These are phyloP conservation scores for Cryptosporidium sp. DNA, from an alignment of 169 alveolate genomes.

Conservation along the genomic window DNA sequence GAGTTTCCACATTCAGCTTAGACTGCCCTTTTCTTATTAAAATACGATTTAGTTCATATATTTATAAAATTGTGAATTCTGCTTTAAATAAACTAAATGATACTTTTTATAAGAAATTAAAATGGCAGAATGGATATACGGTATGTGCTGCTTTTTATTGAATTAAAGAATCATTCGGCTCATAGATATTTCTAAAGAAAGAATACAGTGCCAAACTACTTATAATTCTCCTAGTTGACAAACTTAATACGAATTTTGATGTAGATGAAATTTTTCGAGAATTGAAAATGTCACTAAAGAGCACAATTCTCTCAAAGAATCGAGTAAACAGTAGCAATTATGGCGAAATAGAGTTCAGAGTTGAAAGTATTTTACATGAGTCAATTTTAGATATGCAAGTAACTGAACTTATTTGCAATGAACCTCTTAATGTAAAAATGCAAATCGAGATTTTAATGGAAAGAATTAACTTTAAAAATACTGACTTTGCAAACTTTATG, in stretches of 20 bases:
- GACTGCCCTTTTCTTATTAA: not conserved
- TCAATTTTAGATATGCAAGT: not conserved
- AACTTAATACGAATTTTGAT: not conserved
- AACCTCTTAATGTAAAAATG: not conserved
- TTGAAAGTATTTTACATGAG: not conserved
- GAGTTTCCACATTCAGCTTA: not conserved
- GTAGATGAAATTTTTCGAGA: not conserved
- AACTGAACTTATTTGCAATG: not conserved
- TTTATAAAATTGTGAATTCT: not conserved
- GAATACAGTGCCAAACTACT: not conserved
- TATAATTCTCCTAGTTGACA: not conserved
- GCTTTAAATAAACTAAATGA: not conserved
- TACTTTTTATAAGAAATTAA: not conserved
- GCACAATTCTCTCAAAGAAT: not conserved
- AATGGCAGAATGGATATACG: constrained; percentile 9
- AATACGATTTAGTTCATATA: not conserved
- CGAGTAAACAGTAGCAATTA: not conserved
- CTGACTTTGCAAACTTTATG: not conserved
- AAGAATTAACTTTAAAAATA: not conserved
- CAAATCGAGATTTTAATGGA: not conserved
- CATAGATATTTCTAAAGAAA: constrained; percentile 7
- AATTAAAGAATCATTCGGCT: not conserved
- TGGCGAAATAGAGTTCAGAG: not conserved
- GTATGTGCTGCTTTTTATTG: not conserved
- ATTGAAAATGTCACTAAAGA: not conserved